Percentiles rank a stretch among this genome's conserved stretches.
phyloP scores from a whole-genome alignment of 2,329 filamentous ascomycete genomes.

The Epicoccum nigrum region DNA sequence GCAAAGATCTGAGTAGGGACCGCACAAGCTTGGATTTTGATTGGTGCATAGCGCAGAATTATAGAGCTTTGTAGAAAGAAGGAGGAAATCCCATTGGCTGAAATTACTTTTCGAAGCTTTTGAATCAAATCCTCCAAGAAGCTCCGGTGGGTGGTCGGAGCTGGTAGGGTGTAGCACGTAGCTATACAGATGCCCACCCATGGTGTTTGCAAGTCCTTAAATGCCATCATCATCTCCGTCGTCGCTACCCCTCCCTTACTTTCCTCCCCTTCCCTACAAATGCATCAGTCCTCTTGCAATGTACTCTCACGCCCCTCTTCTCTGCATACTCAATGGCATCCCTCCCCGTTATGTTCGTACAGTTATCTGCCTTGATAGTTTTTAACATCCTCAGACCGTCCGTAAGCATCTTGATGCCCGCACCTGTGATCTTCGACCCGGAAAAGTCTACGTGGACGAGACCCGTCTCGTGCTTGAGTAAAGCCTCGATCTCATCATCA shows the following conservation, averaged over 20 bases:
- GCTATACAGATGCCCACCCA: too few species aligned
- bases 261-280: slow-evolving; percentile 17
- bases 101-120: too few species aligned
- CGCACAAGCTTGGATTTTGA: too few species aligned
- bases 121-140: too few species aligned
- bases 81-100: too few species aligned
- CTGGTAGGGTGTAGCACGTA: too few species aligned
- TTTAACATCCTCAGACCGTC: slow-evolving; percentile 35
- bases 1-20: too few species aligned
- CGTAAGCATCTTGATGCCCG: slow-evolving; percentile 48
- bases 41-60: too few species aligned
- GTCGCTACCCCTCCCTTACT: slow-evolving; percentile 15
- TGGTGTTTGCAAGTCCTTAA: too few species aligned
- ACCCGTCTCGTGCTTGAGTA: slow-evolving; percentile 27
- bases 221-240: background rate
- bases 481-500: slow-evolving; percentile 41
- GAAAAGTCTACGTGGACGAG: slow-evolving; percentile 45
- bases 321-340: slow-evolving; percentile 52
- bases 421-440: slow-evolving; percentile 49
- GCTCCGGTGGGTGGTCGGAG: too few species aligned
- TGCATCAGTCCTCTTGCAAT: slow-evolving; percentile 27
- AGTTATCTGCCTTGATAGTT: slow-evolving; percentile 44
- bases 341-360: slow-evolving; percentile 39
- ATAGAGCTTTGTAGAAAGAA: too few species aligned
- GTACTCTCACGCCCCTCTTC: slow-evolving; percentile 38